phyloP scores from a whole-genome alignment of 2,329 filamentous ascomycete species.

The Aureobasidium pullulans region DNA sequence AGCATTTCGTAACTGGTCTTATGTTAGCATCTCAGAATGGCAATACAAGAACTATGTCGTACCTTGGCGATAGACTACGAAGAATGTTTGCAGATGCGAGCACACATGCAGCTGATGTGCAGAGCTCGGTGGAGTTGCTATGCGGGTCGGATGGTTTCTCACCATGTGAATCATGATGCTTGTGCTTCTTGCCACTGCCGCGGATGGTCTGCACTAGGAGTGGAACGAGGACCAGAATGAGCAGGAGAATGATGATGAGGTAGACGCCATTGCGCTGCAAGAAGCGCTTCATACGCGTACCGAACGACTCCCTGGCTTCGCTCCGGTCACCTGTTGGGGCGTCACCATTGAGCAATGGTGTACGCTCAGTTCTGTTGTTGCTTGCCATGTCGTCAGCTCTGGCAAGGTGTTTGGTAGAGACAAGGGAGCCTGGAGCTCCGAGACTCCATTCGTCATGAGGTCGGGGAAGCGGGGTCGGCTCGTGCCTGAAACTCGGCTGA shows the following conservation, averaged over 20 bases:
- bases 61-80: slow-evolving; percentile 6
- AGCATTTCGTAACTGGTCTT: not conserved
- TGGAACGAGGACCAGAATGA: not conserved
- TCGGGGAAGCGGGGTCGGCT: slow-evolving; percentile 8
- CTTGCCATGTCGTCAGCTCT: not conserved
- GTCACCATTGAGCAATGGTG: slow-evolving; percentile 4
- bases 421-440: not conserved
- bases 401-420: not conserved
- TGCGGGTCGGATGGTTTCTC: not conserved
- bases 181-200: not conserved
- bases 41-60: not conserved
- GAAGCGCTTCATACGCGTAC: slow-evolving; percentile 1
- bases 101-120: slow-evolving; percentile 11
- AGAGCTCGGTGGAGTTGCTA: not conserved
- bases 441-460: not conserved
- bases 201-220: not conserved
- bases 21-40: not conserved
- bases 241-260: not conserved
- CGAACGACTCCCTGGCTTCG: not conserved
- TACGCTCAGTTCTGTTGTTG: slow-evolving; percentile 4
- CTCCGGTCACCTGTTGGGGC: not conserved
- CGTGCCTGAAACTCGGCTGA: not conserved
- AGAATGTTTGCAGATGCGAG: slow-evolving; percentile 11
- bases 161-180: not conserved
- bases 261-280: slow-evolving; percentile 1